Base-by-base conservation (phyloP, 78 protist genomes). In the Diacronema lutheri region DNA sequence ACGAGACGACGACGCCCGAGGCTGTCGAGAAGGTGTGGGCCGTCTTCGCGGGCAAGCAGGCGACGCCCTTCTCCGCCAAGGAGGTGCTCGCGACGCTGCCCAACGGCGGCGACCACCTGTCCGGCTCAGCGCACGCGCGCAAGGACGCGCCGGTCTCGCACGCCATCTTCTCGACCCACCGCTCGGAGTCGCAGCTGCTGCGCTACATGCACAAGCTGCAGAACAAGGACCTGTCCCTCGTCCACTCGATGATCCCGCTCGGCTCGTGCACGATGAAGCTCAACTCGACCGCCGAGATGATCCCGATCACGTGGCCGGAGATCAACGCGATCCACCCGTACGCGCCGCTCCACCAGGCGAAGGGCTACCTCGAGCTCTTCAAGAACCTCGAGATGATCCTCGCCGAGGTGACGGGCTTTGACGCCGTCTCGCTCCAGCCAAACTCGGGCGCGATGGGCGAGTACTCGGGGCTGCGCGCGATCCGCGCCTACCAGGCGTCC, bases 191-290 rank as follows among this genome's bases (percentile, higher is more conserved):
- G 16, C 96, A 93, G 89, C 31, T 97, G 77, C 66, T 96, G 90
- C 91, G 99, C 71, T 97, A 97, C 94, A 66, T 95, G 57, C 83
- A 92, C 81, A 65, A 56, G 46, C 95, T 97, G 71, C 89, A 90
- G 86, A 88, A 55, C 82, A 57, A 74, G 90, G 99, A 97, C 88
- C 25, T 96, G 10, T 93, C 95, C 26, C 90, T 97, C 58, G 46
- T 57, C 81, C 86, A 80, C 68, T 60, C 95, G 31, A 96, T 95
- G 98, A 96, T 97, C 78, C 97, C 99, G 50, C 94, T 97, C 57
- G 96, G 96, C 40, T 87, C 95, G 13, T 95, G 99, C 88, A 97
- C 99, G 23, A 97, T 97, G 99, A 97, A 97, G 91, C 93, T 97
- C 61, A 97, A 97, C 95, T 95, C 98, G 26, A 87, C 97, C 55